Conservation (phyloP, 257 asterid species). For the Gentiana straminea region DNA sequence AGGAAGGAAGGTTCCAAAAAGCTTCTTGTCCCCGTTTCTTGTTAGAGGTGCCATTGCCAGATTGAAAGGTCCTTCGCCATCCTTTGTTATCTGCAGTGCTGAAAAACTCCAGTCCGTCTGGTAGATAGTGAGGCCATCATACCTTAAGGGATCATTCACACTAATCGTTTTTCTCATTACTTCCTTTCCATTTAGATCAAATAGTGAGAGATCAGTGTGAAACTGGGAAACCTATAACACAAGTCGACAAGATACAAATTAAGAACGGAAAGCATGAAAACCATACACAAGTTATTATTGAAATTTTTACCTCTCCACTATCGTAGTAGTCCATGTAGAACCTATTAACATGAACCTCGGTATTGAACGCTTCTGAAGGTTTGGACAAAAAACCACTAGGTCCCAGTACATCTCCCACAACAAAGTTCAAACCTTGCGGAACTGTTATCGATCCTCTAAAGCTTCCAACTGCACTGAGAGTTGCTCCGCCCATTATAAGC, state of each 20-base stretch:
- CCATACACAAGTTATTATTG: background rate
- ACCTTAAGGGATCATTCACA: slow-evolving; percentile 85
- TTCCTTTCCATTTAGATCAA: slow-evolving; percentile 78
- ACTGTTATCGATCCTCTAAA: slow-evolving; percentile 72
- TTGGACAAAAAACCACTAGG: slow-evolving; percentile 60
- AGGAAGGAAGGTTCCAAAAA: slow-evolving; percentile 77
- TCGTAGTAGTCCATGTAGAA: slow-evolving; percentile 69
- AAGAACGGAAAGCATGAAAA: slow-evolving; percentile 2
- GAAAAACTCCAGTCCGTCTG: slow-evolving; percentile 70
- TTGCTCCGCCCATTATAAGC: slow-evolving; percentile 82
- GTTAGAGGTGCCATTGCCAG: slow-evolving; percentile 89
- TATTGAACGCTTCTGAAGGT: slow-evolving; percentile 70
- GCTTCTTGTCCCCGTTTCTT: slow-evolving; percentile 81
- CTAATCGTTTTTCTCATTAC: slow-evolving; percentile 75
- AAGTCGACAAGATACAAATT: slow-evolving; percentile 5
- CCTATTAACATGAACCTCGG: slow-evolving; percentile 74
- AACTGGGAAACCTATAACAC: slow-evolving; percentile 69
- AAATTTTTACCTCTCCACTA: slow-evolving; percentile 67
- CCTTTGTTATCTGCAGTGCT: slow-evolving; percentile 58
- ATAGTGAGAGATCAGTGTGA: slow-evolving; percentile 72
- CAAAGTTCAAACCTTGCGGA: slow-evolving; percentile 78
- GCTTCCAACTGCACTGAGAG: slow-evolving; percentile 77
- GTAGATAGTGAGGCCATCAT: slow-evolving; percentile 61
- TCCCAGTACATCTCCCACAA: slow-evolving; percentile 56
- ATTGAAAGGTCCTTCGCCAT: slow-evolving; percentile 82